Conservation (phyloP, 192 early-diverging fungal species). For the Backusella parvicylindrica region DNA sequence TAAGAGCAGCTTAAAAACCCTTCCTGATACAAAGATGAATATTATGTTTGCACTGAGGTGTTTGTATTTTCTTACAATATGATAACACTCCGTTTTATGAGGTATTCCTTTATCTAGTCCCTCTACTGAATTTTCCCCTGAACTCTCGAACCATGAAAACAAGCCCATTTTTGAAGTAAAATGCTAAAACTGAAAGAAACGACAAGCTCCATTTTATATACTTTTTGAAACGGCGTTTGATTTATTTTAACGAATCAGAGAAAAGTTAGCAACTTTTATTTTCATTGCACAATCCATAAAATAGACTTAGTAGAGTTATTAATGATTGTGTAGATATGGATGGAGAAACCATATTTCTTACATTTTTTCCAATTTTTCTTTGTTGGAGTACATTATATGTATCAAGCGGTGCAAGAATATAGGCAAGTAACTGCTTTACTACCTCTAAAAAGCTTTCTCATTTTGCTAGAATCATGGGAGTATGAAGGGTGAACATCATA, state of each 20-base stretch:
- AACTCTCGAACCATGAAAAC: constrained; percentile 12
- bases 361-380: no score
- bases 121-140: background rate
- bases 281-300: background rate
- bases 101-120: constrained; percentile 19
- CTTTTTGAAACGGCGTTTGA: background rate
- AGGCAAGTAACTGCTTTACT: background rate
- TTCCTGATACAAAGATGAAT: constrained; percentile 26
- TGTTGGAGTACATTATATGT: no score
- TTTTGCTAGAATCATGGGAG: background rate
- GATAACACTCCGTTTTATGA: constrained; percentile 27
- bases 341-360: no score
- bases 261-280: background rate
- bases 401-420: no score
- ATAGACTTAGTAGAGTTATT: background rate
- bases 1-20: constrained; percentile 41
- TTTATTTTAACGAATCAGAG: background rate
- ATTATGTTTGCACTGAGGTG: background rate
- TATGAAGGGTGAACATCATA: background rate
- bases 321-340: no score
- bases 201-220: background rate
- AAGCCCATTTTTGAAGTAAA: constrained; percentile 14
- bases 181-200: background rate
- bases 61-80: constrained; percentile 24
- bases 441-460: background rate